phyloP scores from a whole-genome alignment of 495 filamentous ascomycete species.

The Penicillium cataractarum region DNA sequence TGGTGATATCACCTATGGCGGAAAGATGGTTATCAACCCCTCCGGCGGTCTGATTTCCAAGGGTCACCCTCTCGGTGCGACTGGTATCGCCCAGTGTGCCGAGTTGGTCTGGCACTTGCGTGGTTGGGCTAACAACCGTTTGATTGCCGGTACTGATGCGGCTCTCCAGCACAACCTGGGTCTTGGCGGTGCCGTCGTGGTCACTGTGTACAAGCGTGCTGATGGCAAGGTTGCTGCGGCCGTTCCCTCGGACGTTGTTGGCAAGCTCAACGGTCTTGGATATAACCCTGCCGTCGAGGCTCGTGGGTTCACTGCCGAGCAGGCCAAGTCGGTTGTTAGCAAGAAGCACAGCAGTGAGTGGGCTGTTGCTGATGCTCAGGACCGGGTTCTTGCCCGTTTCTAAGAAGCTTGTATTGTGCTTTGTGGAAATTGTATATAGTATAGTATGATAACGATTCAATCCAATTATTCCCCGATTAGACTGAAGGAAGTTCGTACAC shows the following conservation, averaged over 20 bases:
- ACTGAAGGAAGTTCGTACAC: not conserved
- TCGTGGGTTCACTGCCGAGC: constrained; percentile 77
- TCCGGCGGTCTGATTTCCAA: constrained; percentile 94
- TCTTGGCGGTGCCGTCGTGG: constrained; percentile 87
- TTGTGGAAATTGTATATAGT: constrained; percentile 26
- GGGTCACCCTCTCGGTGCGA: constrained; percentile 92
- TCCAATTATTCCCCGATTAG: constrained; percentile 1
- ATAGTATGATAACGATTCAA: constrained; percentile 20
- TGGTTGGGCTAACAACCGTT: constrained; percentile 93
- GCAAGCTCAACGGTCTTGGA: constrained; percentile 66
- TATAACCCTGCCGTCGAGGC: constrained; percentile 95
- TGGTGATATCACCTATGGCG: constrained; percentile 92
- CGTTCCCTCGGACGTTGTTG: constrained; percentile 62
- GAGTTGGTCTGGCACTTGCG: constrained; percentile 96
- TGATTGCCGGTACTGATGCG: constrained; percentile 65
- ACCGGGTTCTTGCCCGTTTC: constrained; percentile 70
- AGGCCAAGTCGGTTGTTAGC: constrained; percentile 73
- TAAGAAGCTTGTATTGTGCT: constrained; percentile 22
- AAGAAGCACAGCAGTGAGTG: constrained; percentile 67
- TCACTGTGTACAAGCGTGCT: constrained; percentile 87
- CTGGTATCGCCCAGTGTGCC: constrained; percentile 91
- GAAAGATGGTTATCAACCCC: constrained; percentile 87
- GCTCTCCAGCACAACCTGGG: constrained; percentile 95
- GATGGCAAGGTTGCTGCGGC: constrained; percentile 67
- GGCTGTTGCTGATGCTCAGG: constrained; percentile 73